Base-by-base conservation (phyloP, 495 filamentous ascomycete species). In the Aspergillus baeticus region DNA sequence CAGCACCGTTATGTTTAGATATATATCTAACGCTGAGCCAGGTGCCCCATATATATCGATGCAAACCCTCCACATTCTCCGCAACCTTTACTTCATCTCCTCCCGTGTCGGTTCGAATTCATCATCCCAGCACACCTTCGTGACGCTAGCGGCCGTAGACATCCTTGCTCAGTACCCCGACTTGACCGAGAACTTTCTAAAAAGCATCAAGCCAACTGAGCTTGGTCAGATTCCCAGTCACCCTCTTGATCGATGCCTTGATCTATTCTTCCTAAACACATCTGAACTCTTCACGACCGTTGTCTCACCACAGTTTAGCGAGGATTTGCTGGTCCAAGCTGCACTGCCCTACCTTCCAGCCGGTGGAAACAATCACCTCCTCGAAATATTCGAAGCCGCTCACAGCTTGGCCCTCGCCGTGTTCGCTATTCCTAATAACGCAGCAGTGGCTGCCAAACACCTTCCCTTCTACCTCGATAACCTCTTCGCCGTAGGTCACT, bases 241-340 rank as follows among this genome's bases (percentile, higher is more conserved):
- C 67, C 88, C 92, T 1, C 75, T 95, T 14, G 85, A 93, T 61
- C 79, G 91, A 43, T 90, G 83, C 59, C 76, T 91, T 10, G 89
- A 96, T 69, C 84, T 96, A 49, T 98, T 88, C 79, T 98, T 96
- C 71, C 82, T 98, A 39, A 96, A 96, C 66, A 84, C 84, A 2
- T 83, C 87, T 11, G 94, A 98, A 65, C 90, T 96, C 63, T 88
- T 98, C 64, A 87, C 89, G 0, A 71, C 90, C 17, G 71, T 85
- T 17, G 71, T 98, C 7, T 72, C 88, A 0, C 78, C 87, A 2
- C 64, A 76, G 8, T 77, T 80, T 17, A 88, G 83, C 63, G 90
- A 96, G 59, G 77, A 86, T 11, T 74, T 96, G 2, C 80, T 96
- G 26, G 73, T 96, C 37, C 78, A 84, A 13, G 85, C 89, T 3